A percentile compares a stretch with the other conserved stretches of the same genome.
phyloP scores from a whole-genome alignment of 2,329 filamentous ascomycete species.

The Coleophoma crateriformis region DNA sequence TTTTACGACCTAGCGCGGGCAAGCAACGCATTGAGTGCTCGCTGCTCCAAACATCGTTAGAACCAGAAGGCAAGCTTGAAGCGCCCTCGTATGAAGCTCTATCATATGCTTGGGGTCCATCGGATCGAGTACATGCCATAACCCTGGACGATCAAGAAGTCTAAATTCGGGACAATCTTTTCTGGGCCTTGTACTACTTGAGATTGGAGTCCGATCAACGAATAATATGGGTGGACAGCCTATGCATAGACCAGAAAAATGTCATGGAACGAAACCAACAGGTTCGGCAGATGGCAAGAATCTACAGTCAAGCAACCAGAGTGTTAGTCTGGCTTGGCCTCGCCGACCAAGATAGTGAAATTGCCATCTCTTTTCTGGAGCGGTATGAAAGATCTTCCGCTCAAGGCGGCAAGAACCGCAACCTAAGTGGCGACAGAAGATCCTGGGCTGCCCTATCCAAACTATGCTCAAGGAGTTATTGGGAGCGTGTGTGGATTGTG shows the following conservation, averaged over 20 bases:
- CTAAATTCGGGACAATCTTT: not conserved
- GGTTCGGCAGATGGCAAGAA: slow-evolving; percentile 15
- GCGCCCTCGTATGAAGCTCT: not conserved
- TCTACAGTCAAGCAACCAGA: slow-evolving; percentile 10
- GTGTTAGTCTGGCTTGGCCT: slow-evolving; percentile 16
- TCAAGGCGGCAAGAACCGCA: not conserved
- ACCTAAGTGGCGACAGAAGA: not conserved
- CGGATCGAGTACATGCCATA: not conserved
- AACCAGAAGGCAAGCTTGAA: not conserved
- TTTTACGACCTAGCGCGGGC: not conserved
- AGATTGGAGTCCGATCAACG: not conserved
- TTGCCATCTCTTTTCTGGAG: not conserved
- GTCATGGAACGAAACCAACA: slow-evolving; percentile 12
- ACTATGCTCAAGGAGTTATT: not conserved
- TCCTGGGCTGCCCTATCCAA: not conserved
- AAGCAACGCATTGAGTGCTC: not conserved
- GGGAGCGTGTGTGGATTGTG: not conserved
- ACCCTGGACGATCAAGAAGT: not conserved
- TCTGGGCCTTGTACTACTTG: not conserved
- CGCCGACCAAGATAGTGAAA: not conserved
- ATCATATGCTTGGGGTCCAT: not conserved
- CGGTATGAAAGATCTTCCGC: not conserved
- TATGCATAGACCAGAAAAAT: slow-evolving; percentile 18
- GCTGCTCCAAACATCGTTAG: not conserved
- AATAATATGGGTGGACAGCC: slow-evolving; percentile 14